phyloP scores from a whole-genome alignment of 2,329 filamentous ascomycete genomes.

The Albifimbria verrucaria region DNA sequence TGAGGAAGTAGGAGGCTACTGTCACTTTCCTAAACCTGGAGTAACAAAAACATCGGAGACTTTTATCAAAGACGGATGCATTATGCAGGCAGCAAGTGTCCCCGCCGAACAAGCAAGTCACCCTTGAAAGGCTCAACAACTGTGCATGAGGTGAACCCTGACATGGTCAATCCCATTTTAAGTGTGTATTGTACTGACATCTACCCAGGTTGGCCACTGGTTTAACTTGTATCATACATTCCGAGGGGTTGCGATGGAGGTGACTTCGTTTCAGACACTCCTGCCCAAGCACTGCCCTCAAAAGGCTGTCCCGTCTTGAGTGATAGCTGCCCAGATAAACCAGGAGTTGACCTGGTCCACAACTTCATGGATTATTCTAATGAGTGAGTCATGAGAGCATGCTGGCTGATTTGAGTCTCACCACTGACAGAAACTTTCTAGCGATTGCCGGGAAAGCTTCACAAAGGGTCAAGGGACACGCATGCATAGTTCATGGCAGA shows the following conservation, averaged over 20 bases:
- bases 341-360: constrained; percentile 21
- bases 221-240: background rate
- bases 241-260: background rate
- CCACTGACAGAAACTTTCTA: no score
- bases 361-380: constrained; percentile 29
- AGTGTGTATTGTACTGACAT: background rate
- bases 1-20: background rate
- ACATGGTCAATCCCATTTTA: background rate
- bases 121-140: background rate
- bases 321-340: background rate
- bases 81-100: background rate
- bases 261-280: background rate
- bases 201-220: background rate
- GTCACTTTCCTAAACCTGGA: background rate
- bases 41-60: background rate
- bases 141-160: background rate
- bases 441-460: no score
- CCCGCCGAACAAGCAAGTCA: background rate
- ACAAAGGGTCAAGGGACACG: no score
- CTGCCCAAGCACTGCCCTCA: background rate
- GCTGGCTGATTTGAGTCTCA: no score
- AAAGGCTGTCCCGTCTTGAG: background rate
- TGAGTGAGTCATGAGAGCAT: no score
- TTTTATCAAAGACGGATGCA: background rate
- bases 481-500: no score